These are phyloP conservation scores for Zelonia costaricensis DNA, from an alignment of 208 protist genomes.

Conservation along the genomic window DNA sequence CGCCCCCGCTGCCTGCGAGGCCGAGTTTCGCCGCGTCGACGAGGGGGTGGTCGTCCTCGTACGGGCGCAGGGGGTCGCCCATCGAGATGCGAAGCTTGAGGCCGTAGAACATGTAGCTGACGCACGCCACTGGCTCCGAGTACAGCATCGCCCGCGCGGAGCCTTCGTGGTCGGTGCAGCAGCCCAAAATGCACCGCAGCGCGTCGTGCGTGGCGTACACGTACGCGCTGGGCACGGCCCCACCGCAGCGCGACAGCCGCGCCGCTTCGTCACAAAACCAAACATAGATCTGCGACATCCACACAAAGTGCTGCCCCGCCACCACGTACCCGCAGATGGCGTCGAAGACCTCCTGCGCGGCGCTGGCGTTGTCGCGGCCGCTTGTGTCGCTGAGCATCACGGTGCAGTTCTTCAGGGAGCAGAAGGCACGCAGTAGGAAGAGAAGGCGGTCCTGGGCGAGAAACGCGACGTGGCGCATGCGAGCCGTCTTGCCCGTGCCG, in stretches of 20 bases:
- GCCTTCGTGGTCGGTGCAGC: constrained; percentile 36
- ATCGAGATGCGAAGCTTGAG: constrained; percentile 65
- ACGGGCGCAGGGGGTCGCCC: constrained; percentile 45
- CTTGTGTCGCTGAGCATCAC: constrained; percentile 43
- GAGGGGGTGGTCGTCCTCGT: constrained; percentile 34
- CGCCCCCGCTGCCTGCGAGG: background rate
- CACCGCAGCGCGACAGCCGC: constrained; percentile 9
- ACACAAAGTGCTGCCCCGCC: constrained; percentile 32
- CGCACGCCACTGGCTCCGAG: constrained; percentile 68
- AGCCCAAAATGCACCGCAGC: constrained; percentile 51
- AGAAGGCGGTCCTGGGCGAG: constrained; percentile 52
- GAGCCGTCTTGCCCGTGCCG: constrained; percentile 8
- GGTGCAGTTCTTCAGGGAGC: constrained; percentile 40
- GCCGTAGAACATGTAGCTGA: constrained; percentile 73
- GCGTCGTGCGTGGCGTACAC: constrained; percentile 42
- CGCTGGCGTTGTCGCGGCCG: constrained; percentile 4
- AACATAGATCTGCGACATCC: constrained; percentile 54
- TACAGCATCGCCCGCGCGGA: constrained; percentile 59
- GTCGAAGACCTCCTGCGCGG: constrained; percentile 12
- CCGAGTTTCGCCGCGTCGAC: background rate
- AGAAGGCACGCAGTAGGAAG: constrained; percentile 59
- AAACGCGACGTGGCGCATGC: constrained; percentile 32
- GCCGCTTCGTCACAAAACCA: constrained; percentile 59
- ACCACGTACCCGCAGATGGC: constrained; percentile 32
- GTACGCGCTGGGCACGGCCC: constrained; percentile 31